Conservation (phyloP, 2,329 filamentous ascomycete species). For the Calonectria honghensis region DNA sequence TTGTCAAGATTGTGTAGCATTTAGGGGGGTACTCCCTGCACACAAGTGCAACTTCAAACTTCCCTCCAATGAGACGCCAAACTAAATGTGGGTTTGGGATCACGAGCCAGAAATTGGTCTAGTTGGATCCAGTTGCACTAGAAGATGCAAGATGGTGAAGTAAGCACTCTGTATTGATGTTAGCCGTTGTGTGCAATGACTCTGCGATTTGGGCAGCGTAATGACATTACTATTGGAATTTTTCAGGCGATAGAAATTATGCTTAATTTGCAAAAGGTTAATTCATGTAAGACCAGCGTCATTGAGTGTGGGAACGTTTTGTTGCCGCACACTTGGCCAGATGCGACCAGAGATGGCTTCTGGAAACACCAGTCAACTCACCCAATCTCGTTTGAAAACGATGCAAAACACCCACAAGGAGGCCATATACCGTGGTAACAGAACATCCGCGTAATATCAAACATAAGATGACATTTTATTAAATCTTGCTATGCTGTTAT, state of each 20-base stretch:
- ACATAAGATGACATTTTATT: background rate
- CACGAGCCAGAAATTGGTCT: background rate
- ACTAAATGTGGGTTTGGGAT: conserved; percentile 10
- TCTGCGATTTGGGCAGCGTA: background rate
- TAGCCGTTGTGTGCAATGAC: background rate
- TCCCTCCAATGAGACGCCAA: background rate
- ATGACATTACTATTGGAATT: background rate
- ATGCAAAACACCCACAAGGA: background rate
- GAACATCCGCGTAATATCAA: background rate
- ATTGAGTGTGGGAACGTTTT: background rate
- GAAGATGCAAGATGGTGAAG: background rate
- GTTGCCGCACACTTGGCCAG: background rate
- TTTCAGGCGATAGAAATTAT: background rate
- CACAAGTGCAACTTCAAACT: background rate
- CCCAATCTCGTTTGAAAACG: background rate
- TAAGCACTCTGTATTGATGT: background rate
- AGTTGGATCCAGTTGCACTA: background rate
- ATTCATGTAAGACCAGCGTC: background rate
- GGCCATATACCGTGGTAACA: no score
- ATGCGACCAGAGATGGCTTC: background rate
- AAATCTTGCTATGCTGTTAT: background rate
- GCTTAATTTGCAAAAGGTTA: background rate
- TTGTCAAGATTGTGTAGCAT: conserved; percentile 6
- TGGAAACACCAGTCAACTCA: background rate
- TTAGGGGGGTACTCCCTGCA: conserved; percentile 12